Evolutionary conservation across 2,329 filamentous ascomycete genomes (phyloP), one percentile per base, ranked within the genome.

Genomic region (Sphaerostilbella broomeana): DNA sequence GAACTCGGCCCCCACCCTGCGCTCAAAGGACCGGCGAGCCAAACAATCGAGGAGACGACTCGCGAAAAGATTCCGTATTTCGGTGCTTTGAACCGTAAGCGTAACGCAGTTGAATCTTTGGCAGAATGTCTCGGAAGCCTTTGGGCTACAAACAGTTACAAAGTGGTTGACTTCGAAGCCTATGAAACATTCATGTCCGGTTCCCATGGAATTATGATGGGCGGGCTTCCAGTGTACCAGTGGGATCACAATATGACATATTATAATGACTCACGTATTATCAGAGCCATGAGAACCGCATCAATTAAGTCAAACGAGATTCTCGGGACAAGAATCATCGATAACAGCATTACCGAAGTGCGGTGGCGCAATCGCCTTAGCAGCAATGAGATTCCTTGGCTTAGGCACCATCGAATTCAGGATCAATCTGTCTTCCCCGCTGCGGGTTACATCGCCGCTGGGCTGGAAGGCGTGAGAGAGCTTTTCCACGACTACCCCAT

Each of bases 1-100:
- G 69, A 73, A 46, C 47, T 72, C 5, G 69, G 69, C 0, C 68
- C 69, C 1, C 69, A 72, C 47, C 61, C 68, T 1, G 68, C 67
- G 0, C 59, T 73, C 4, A 63, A 66, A 33, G 68, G 69, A 0
- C 69, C 69, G 0, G 55, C 65, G 29, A 64, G 64, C 39, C 63
- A 71, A 51, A 69, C 68, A 6, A 25, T 49, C 15, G 35, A 40
- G 11, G 29, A 44, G 5, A 30, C 31, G 19, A 19, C 12, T 6
- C 5, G 13, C 15, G 9, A 13, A 34, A 11, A 24, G 8, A 8
- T 45, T 17, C 33, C 46, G 3, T 54, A 54, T 31, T 31, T 13
- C n/a, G 38, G 26, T 16, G 29, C 39, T 2, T 27, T 55, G 4
- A 13, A 18, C 7, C 53, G 54, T 1, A 46, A 46, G 0, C 25